Evolutionary conservation across 2,329 filamentous ascomycete species (phyloP).

Genomic region (Teratosphaeria pseudoeucalypti): DNA sequence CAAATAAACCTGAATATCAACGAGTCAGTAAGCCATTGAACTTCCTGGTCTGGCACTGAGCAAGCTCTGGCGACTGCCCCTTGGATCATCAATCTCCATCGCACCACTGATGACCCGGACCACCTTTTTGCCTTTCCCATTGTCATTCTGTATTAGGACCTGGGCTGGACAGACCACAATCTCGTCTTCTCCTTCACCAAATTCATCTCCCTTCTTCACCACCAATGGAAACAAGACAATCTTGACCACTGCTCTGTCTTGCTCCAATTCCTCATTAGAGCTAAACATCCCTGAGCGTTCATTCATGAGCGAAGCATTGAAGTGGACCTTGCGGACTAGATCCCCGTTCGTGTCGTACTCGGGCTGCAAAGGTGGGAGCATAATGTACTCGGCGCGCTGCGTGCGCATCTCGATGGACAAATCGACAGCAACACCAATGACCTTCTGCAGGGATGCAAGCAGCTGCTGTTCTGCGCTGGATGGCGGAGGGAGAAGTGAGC

Average conservation of each 20-base stretch:
- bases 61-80: slow-evolving; percentile 21
- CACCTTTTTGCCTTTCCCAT: slow-evolving; percentile 34
- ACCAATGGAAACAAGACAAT: slow-evolving; percentile 93
- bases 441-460: slow-evolving; percentile 71
- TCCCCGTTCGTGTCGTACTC: slow-evolving; percentile 93
- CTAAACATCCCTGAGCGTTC: slow-evolving; percentile 65
- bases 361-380: slow-evolving; percentile 88
- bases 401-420: slow-evolving; percentile 95
- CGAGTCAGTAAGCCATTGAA: slow-evolving; percentile 5
- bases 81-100: slow-evolving; percentile 35
- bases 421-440: slow-evolving; percentile 79
- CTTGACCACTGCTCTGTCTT: slow-evolving; percentile 66
- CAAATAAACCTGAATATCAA: neutral
- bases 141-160: slow-evolving; percentile 56
- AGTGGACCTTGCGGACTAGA: slow-evolving; percentile 73
- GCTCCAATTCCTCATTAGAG: slow-evolving; percentile 72
- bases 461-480: slow-evolving; percentile 70
- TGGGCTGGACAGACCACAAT: slow-evolving; percentile 93
- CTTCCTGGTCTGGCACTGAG: slow-evolving; percentile 12
- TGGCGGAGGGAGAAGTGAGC: slow-evolving; percentile 77
- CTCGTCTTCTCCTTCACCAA: slow-evolving; percentile 80
- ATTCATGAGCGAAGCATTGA: slow-evolving; percentile 92
- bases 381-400: slow-evolving; percentile 94
- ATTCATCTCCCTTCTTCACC: slow-evolving; percentile 88
- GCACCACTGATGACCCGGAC: slow-evolving; percentile 41